Percentiles rank a stretch among this genome's conserved stretches.
phyloP scores from a whole-genome alignment of 2,329 filamentous ascomycete genomes.

The Arachnopeziza araneosa region DNA sequence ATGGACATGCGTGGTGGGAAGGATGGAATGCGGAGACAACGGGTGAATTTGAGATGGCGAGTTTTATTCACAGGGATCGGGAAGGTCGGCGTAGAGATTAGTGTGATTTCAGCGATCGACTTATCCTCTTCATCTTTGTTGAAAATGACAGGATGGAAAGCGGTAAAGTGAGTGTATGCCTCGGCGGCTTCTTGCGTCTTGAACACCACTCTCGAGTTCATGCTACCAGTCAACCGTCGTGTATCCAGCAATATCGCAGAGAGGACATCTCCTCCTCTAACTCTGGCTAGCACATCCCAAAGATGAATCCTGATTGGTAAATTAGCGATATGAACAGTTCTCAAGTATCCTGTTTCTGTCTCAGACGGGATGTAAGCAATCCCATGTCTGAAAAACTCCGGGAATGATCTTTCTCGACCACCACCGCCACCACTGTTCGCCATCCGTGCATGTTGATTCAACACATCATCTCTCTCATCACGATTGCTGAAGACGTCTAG shows the following conservation, averaged over 20 bases:
- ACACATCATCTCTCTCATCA: constrained; percentile 10
- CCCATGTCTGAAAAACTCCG: constrained; percentile 23
- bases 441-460: constrained; percentile 6
- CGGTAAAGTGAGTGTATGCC: constrained; percentile 17
- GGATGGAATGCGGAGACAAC: constrained; percentile 17
- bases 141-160: constrained; percentile 14
- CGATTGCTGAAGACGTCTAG: neutral
- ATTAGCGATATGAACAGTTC: constrained; percentile 20
- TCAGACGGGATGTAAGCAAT: constrained; percentile 16
- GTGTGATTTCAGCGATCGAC: constrained; percentile 7
- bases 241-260: constrained; percentile 13
- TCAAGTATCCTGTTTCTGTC: constrained; percentile 14
- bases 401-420: constrained; percentile 3
- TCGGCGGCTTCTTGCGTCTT: constrained; percentile 17
- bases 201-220: constrained; percentile 22
- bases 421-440: neutral
- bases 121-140: neutral
- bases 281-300: constrained; percentile 20
- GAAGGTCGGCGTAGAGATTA: constrained; percentile 22
- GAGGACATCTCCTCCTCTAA: constrained; percentile 22
- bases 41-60: constrained; percentile 6
- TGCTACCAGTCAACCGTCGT: constrained; percentile 4
- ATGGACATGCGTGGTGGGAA: constrained; percentile 4
- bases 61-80: constrained; percentile 5
- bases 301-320: constrained; percentile 17